A percentile compares a stretch with the other conserved stretches of the same genome.
phyloP scores from a whole-genome alignment of 306 rosid genomes.

The Cicer pinnatifidum region DNA sequence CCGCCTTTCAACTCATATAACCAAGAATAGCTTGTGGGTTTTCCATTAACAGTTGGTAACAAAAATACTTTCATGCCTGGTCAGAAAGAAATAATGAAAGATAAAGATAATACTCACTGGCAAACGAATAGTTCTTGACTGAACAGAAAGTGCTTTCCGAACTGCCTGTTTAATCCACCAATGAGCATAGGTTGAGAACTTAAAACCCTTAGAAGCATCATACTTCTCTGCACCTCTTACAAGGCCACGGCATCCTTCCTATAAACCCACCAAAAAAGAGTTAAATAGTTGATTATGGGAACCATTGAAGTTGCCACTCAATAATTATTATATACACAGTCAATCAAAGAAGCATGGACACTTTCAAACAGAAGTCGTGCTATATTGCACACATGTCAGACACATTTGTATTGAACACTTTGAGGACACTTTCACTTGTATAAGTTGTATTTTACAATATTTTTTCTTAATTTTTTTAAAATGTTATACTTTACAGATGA shows the following conservation, averaged over 20 bases:
- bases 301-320: slow-evolving; percentile 16
- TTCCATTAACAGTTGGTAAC: background rate
- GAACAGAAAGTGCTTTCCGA: slow-evolving; percentile 86
- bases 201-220: slow-evolving; percentile 95
- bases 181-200: slow-evolving; percentile 98
- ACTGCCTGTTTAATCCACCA: slow-evolving; percentile 99
- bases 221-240: slow-evolving; percentile 90
- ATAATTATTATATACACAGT: slow-evolving; percentile 14
- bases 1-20: slow-evolving; percentile 13
- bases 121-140: slow-evolving; percentile 88
- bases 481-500: background rate
- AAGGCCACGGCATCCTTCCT: slow-evolving; percentile 99
- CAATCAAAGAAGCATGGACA: background rate
- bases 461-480: background rate
- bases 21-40: slow-evolving; percentile 26
- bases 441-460: background rate
- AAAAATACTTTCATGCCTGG: slow-evolving; percentile 7
- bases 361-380: background rate
- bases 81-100: slow-evolving; percentile 16
- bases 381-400: background rate
- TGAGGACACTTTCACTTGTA: background rate
- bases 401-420: background rate
- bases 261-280: slow-evolving; percentile 40
- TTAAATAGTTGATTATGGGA: slow-evolving; percentile 22
- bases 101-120: slow-evolving; percentile 65